phyloP scores from a whole-genome alignment of 495 filamentous ascomycete genomes.

The Aspergillus indologenus region DNA sequence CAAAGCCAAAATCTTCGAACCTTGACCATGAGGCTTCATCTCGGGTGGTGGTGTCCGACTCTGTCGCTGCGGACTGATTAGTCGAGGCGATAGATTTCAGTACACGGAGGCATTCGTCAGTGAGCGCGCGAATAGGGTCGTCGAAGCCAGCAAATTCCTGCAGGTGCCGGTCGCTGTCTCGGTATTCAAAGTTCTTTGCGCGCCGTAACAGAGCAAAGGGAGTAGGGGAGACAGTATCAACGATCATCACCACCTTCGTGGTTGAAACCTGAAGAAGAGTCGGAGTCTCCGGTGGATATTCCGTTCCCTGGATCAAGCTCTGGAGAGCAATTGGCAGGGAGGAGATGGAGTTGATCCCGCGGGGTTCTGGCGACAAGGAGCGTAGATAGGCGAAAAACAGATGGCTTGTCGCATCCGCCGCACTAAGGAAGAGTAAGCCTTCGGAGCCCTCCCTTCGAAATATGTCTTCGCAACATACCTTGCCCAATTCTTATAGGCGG shows the following conservation, averaged over 20 bases:
- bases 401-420: conserved; percentile 93
- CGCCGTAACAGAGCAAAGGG: conserved; percentile 88
- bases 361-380: conserved; percentile 76
- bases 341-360: conserved; percentile 71
- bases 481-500: conserved; percentile 85
- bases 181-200: conserved; percentile 92
- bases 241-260: conserved; percentile 92
- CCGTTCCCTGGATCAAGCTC: conserved; percentile 83
- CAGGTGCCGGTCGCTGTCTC: conserved; percentile 79
- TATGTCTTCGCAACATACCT: conserved; percentile 38
- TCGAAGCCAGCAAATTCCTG: conserved; percentile 83
- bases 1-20: conserved; percentile 94
- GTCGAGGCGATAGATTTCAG: conserved; percentile 81
- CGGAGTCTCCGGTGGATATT: conserved; percentile 86
- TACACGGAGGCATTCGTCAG: conserved; percentile 90
- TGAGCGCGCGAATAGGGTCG: conserved; percentile 82
- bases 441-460: neutral
- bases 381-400: conserved; percentile 96
- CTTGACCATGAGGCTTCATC: conserved; percentile 88
- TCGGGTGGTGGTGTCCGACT: conserved; percentile 64
- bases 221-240: conserved; percentile 91
- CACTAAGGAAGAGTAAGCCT: conserved; percentile 49
- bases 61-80: conserved; percentile 74
- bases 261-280: conserved; percentile 74
- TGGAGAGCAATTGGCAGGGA: conserved; percentile 86